These are phyloP conservation scores for Cryphonectria radicalis DNA, from an alignment of 2,329 filamentous ascomycete genomes.

Conservation along the genomic window DNA sequence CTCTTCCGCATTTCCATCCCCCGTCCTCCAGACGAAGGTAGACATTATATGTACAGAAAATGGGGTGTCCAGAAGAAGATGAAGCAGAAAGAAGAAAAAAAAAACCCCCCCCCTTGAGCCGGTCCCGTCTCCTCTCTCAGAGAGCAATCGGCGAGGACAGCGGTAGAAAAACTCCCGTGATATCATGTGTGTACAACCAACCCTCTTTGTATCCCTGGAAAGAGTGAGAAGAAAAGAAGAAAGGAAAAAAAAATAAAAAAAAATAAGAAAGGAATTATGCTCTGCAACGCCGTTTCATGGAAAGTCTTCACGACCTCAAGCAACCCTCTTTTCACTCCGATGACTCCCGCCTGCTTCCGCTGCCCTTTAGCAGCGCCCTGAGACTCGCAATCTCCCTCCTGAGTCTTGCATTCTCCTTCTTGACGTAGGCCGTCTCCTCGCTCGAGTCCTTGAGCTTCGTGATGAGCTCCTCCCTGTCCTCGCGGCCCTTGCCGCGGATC, in stretches of 20 bases:
- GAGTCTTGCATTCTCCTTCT: constrained; percentile 83
- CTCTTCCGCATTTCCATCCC: background rate
- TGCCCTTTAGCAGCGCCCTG: constrained; percentile 56
- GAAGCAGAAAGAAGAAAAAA: background rate
- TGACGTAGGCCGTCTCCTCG: constrained; percentile 76
- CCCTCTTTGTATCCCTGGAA: background rate
- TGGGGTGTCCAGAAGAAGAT: background rate
- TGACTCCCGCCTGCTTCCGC: constrained; percentile 16
- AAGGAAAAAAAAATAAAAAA: background rate
- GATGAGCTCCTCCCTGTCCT: constrained; percentile 80
- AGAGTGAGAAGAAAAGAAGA: background rate
- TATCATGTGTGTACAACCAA: constrained; percentile 1
- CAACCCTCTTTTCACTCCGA: constrained; percentile 4
- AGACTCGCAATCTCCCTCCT: constrained; percentile 81
- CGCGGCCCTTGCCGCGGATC: constrained; percentile 71
- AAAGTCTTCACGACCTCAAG: background rate
- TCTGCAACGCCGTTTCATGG: background rate
- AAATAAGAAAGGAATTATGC: background rate
- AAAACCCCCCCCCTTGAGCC: background rate
- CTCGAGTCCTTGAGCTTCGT: constrained; percentile 70
- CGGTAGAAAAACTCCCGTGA: constrained; percentile 1
- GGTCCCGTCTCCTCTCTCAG: background rate
- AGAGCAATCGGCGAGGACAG: background rate
- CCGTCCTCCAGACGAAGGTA: background rate
- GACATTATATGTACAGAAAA: constrained; percentile 16